A percentile compares a stretch with the other conserved stretches of the same genome.
Evolutionary conservation across 495 filamentous ascomycete species (phyloP).

Genomic region (Aspergillus panamensis): DNA sequence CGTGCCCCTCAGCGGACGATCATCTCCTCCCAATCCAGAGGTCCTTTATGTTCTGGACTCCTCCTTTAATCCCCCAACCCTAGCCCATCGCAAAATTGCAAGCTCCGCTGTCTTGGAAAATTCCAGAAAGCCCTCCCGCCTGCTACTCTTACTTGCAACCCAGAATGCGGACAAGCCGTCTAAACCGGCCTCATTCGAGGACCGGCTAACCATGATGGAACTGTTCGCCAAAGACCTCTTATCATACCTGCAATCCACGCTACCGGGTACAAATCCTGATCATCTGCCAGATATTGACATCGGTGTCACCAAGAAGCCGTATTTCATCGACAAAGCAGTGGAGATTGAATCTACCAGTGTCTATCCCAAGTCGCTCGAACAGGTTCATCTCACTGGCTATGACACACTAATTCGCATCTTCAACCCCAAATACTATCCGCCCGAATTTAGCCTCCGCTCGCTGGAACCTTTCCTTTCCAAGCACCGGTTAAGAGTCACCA

Average conservation of each 20-base stretch:
- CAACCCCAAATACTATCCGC: constrained; percentile 78
- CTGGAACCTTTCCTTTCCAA: constrained; percentile 66
- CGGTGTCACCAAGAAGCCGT: constrained; percentile 74
- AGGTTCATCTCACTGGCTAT: constrained; percentile 80
- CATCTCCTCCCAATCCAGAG: constrained; percentile 23
- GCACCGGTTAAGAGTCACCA: constrained; percentile 68
- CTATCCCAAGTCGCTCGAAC: constrained; percentile 49
- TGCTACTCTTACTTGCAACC: constrained; percentile 80
- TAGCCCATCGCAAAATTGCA: constrained; percentile 75
- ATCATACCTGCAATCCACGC: constrained; percentile 25
- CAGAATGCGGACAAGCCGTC: constrained; percentile 93
- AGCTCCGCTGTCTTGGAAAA: constrained; percentile 56
- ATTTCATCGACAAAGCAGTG: constrained; percentile 79
- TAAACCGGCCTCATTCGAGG: constrained; percentile 76
- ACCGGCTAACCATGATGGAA: constrained; percentile 84
- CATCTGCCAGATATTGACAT: constrained; percentile 60
- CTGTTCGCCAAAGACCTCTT: constrained; percentile 67
- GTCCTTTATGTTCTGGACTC: constrained; percentile 85
- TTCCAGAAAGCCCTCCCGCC: constrained; percentile 39
- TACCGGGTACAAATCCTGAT: constrained; percentile 5
- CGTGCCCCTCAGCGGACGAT: constrained; percentile 32
- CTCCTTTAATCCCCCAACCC: constrained; percentile 90
- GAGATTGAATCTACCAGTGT: constrained; percentile 56
- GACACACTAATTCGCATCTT: constrained; percentile 86
- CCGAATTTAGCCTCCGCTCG: constrained; percentile 47